Evolutionary conservation across 1,284 basidiomycete genomes (phyloP), one percentile per base, ranked within the genome.

Genomic region (Ganoderma lingzhi): DNA sequence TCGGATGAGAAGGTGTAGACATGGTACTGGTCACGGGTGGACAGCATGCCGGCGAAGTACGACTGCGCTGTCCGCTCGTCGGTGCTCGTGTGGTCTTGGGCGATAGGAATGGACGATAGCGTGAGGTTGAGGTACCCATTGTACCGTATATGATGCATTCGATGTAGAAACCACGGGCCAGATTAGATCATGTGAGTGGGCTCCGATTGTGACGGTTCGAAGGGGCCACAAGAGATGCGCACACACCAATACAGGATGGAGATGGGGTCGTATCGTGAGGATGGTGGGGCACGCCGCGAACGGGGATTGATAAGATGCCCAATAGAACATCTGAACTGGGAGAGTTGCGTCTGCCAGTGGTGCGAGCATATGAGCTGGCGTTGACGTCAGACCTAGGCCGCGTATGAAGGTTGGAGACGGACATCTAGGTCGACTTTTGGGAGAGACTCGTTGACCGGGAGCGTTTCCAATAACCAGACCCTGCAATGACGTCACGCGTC

Each of bases 1-100:
- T 59, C 19, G 35, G 56, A 59, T 56, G 56, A 39, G 35, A 28
- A 59, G 32, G 19, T 59, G 56, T 37, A 39, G 56, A 35, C n/a
- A 59, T n/a, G 10, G 56, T 32, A 28, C 23, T 14, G 10, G 56
- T 37, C 56, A 59, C 56, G 56, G 23, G 32, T n/a, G 35, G 35
- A 14, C 23, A 32, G 32, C 53, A 30, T 56, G 32, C 30, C 53
- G 17, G 53, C 30, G 53, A 35, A 56, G 53, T 30, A 56, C 23
- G 53, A 32, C 53, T 35, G 53, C 30, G 53, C 53, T 35, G 53
- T 56, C 28, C 17, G 53, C 23, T 51, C 2, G 48, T 51, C 30
- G 30, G 53, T 3, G 35, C 10, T 32, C 53, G 53, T 56, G 53
- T 19, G 35, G 53, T 15, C 32, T 32, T 35, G 17, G 53, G 15